These are phyloP conservation scores for Aspergillus asperescens DNA, from an alignment of 495 filamentous ascomycete genomes.

Conservation along the genomic window DNA sequence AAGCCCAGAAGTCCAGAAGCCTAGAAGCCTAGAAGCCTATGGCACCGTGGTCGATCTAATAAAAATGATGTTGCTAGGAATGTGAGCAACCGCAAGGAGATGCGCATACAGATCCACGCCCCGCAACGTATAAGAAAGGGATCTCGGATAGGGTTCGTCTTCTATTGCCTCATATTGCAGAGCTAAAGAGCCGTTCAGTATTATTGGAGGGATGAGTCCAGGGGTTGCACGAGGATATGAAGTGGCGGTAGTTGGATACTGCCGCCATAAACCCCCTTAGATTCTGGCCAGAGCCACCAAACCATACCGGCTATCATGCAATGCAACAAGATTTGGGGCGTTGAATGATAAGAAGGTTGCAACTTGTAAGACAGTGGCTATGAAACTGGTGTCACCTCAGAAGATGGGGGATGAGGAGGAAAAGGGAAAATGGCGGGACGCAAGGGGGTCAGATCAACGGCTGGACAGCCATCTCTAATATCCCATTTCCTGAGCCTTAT, in stretches of 20 bases:
- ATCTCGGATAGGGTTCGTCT: not conserved
- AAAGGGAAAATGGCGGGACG: constrained; percentile 8
- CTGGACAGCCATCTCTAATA: constrained; percentile 7
- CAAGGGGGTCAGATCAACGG: constrained; percentile 17
- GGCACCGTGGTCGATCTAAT: constrained; percentile 4
- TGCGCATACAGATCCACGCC: not conserved
- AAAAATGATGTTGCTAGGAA: constrained; percentile 20
- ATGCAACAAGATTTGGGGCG: constrained; percentile 25
- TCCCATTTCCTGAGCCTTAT: constrained; percentile 2
- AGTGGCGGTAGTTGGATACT: constrained; percentile 8
- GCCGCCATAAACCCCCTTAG: constrained; percentile 9
- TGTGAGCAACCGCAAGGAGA: constrained; percentile 13
- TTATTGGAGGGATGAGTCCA: constrained; percentile 4
- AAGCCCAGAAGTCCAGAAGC: too few species aligned
- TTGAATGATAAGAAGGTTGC: constrained; percentile 16
- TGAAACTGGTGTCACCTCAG: not conserved
- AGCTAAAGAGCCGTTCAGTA: constrained; percentile 8
- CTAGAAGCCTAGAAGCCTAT: constrained; percentile 2
- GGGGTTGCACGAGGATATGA: constrained; percentile 19
- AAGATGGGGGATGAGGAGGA: constrained; percentile 4
- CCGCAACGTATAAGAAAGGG: not conserved
- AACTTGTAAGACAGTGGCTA: not conserved
- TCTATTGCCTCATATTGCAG: constrained; percentile 4
- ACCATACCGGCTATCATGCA: constrained; percentile 23
- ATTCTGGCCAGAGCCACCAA: constrained; percentile 5